These are phyloP conservation scores for Monascus purpureus DNA, from an alignment of 495 filamentous ascomycete genomes.

Conservation along the genomic window DNA sequence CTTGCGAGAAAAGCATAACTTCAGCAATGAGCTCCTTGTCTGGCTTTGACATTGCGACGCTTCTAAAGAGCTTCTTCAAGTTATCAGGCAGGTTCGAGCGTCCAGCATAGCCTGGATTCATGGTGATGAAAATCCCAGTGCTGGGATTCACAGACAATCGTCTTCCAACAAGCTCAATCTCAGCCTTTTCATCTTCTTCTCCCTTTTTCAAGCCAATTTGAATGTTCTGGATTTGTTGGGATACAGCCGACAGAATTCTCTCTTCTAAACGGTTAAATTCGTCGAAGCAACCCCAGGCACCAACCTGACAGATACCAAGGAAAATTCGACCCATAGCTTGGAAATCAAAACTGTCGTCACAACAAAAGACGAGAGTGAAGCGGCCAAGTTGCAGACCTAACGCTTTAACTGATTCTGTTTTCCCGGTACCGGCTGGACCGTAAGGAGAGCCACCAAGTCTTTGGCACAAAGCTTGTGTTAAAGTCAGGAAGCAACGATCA, in stretches of 20 bases:
- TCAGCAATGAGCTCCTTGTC: constrained; percentile 99
- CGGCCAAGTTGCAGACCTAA: constrained; percentile 90
- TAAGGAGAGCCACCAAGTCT: constrained; percentile 94
- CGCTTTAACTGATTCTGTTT: constrained; percentile 97
- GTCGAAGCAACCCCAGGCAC: constrained; percentile 98
- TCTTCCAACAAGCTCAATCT: constrained; percentile 88
- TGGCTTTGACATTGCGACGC: constrained; percentile 98
- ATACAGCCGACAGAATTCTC: constrained; percentile 91
- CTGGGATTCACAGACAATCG: constrained; percentile 76
- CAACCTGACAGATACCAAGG: constrained; percentile 96
- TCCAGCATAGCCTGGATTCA: constrained; percentile 98
- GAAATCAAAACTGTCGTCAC: constrained; percentile 98
- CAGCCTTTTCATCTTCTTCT: constrained; percentile 58
- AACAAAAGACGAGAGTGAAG: constrained; percentile 97
- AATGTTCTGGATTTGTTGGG: constrained; percentile 98
- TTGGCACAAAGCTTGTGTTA: constrained; percentile 91
- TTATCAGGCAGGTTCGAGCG: constrained; percentile 97
- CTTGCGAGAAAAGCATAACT: constrained; percentile 99
- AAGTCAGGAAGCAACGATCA: constrained; percentile 93
- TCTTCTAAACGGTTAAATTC: constrained; percentile 99
- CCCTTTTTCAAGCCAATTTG: constrained; percentile 82
- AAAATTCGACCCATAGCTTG: constrained; percentile 99
- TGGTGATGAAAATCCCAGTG: constrained; percentile 98
- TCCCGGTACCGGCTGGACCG: constrained; percentile 95
- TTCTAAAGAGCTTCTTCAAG: constrained; percentile 96